Conservation (phyloP, 2,329 filamentous ascomycete species). For the Calycina herbarum region DNA sequence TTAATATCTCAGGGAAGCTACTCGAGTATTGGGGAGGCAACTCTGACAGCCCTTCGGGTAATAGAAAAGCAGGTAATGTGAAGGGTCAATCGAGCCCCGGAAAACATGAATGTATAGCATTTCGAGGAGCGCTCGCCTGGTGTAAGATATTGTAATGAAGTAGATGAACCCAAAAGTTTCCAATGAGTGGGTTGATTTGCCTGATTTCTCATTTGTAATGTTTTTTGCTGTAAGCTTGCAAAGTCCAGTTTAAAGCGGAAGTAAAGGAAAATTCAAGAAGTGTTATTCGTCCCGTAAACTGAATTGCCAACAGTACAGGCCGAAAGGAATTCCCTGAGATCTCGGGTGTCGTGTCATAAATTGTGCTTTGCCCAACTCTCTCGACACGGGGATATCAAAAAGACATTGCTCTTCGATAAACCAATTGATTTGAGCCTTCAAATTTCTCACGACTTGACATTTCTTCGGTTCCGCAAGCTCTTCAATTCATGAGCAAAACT, state of each 20-base stretch:
- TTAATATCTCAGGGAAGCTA: neutral
- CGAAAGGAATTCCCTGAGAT: too few relatives aligned
- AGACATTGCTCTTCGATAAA: neutral
- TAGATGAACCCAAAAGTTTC: neutral
- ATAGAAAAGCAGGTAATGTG: conserved; percentile 4
- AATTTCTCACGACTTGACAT: neutral
- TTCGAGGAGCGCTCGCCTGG: neutral
- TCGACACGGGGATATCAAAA: neutral
- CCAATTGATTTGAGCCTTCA: neutral
- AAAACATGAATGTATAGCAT: neutral
- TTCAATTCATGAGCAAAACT: conserved; percentile 1
- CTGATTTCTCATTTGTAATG: neutral
- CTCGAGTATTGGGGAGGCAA: neutral
- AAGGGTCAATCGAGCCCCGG: neutral
- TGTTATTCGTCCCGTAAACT: too few relatives aligned
- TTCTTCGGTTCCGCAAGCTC: neutral
- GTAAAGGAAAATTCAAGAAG: too few relatives aligned
- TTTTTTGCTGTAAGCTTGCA: neutral
- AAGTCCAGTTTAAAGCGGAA: too few relatives aligned
- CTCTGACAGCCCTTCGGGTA: neutral
- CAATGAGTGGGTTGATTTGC: neutral
- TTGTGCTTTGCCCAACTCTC: neutral
- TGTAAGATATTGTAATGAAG: conserved; percentile 5
- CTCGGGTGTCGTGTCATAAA: neutral
- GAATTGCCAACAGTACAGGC: too few relatives aligned